Evolutionary conservation across 192 early-diverging fungal genomes (phyloP), one percentile per base, ranked within the genome.

Genomic region (Coemansia sp.): DNA sequence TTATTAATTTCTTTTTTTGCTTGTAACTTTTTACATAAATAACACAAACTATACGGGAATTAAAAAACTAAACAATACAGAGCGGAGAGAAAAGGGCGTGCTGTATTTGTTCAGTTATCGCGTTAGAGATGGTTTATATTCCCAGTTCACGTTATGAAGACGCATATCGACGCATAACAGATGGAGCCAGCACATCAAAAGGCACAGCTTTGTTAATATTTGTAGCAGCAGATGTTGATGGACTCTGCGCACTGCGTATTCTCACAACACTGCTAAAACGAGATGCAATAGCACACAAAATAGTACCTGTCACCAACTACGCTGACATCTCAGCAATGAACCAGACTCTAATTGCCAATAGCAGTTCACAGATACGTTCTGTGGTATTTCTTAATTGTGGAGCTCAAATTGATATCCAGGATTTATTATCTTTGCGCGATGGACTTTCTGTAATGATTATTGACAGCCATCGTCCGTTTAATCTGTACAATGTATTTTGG

Each of bases 301-400:
- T 94, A 42, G 85, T 93, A 0, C 95, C 95, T 19, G 88, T 95
- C 0, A 67, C 84, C 5, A 88, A 86, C 68, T 90, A 88, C 81
- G 61, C 83, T 22, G 85, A 90, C 64, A 68, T 94, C 3, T 64
- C 68, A 7, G 69, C 72, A 32, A 80, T 86, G 25, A 85, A 88
- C 79, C 66, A 77, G 46, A 64, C 76, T 17, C 68, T 88, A 50
- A 59, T 92, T 21, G 75, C 78, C 57, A 64, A 53, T 63, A 85
- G 63, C 74, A 46, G 39, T 14, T 71, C 30, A 72, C 88, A 76
- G 85, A 81, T 95, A 21, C 85, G 86, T n/a, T 85, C 88, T 0
- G 86, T 94, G 23, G 73, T 95, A 52, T 83, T 93, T 70, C 76
- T 98, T 50, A 96, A 96, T 80, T 94, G 93, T 75, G 96, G 94